Conservation (phyloP, 768 basidiomycete genomes). For the Nidularia pulvinata region DNA sequence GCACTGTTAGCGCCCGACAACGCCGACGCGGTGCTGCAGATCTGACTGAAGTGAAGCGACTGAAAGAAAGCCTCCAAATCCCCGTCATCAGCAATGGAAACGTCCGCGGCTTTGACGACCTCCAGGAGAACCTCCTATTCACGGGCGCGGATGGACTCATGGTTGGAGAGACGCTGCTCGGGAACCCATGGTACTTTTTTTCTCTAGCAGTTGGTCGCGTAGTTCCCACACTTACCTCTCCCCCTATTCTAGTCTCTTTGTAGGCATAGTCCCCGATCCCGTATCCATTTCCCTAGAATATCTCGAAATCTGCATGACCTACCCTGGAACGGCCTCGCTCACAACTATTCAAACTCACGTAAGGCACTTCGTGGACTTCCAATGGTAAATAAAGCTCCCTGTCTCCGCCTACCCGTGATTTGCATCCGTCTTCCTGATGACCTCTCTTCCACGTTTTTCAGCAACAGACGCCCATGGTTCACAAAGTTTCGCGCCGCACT, state of each 20-base stretch:
- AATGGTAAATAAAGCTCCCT: constrained; percentile 44
- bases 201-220: background rate
- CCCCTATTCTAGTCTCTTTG: constrained; percentile 49
- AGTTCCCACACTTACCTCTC: constrained; percentile 1
- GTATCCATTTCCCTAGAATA: constrained; percentile 71
- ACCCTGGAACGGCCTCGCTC: constrained; percentile 48
- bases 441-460: constrained; percentile 12
- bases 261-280: constrained; percentile 52
- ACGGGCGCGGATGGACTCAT: constrained; percentile 77
- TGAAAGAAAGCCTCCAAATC: constrained; percentile 49
- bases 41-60: constrained; percentile 52
- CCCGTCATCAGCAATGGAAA: constrained; percentile 83
- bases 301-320: constrained; percentile 53
- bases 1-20: constrained; percentile 68
- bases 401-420: background rate
- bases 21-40: constrained; percentile 75
- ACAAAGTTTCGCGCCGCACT: constrained; percentile 50
- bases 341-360: constrained; percentile 61
- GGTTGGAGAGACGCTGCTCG: constrained; percentile 79
- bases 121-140: constrained; percentile 46
- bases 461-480: constrained; percentile 56
- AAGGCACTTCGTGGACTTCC: constrained; percentile 65
- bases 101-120: constrained; percentile 59
- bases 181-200: constrained; percentile 65
- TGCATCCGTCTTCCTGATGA: background rate